A percentile compares a stretch with the other conserved stretches of the same genome.
These are phyloP conservation scores for Candida maltosa DNA, from an alignment of 805 yeast genomes.

Conservation along the genomic window DNA sequence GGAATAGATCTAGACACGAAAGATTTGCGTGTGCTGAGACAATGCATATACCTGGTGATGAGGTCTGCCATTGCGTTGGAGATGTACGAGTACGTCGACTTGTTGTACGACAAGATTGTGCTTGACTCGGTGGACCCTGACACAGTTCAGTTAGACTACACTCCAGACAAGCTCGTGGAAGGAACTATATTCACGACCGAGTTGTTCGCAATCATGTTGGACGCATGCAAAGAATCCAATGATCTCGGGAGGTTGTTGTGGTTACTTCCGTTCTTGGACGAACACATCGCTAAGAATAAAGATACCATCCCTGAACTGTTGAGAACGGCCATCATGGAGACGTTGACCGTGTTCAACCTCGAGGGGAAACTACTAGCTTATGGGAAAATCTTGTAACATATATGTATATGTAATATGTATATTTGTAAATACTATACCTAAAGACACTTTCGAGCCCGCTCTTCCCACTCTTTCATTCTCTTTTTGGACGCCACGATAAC, in stretches of 20 bases:
- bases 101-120: conserved; percentile 29
- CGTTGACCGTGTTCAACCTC: conserved; percentile 2
- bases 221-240: conserved; percentile 20
- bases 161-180: conserved; percentile 5
- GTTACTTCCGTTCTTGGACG: conserved; percentile 33
- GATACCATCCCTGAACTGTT: background rate
- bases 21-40: conserved; percentile 15
- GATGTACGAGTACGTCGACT: conserved; percentile 27
- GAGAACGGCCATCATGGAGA: background rate
- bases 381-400: conserved; percentile 1
- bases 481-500: background rate
- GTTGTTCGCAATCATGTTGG: conserved; percentile 18
- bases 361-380: conserved; percentile 6
- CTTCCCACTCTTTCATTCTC: conserved; percentile 2
- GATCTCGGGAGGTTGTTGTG: conserved; percentile 34
- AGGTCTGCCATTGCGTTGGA: conserved; percentile 23
- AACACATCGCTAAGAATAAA: conserved; percentile 9
- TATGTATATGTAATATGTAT: background rate
- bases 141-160: conserved; percentile 5
- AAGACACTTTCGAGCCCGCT: conserved; percentile 2
- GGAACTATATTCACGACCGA: conserved; percentile 16
- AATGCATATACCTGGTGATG: conserved; percentile 24
- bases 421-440: background rate
- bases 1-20: conserved; percentile 9
- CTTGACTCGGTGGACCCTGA: conserved; percentile 17